Evolutionary conservation across 495 filamentous ascomycete species (phyloP), one percentile per base, ranked within the genome.

Genomic region (Talaromyces borbonicus): DNA sequence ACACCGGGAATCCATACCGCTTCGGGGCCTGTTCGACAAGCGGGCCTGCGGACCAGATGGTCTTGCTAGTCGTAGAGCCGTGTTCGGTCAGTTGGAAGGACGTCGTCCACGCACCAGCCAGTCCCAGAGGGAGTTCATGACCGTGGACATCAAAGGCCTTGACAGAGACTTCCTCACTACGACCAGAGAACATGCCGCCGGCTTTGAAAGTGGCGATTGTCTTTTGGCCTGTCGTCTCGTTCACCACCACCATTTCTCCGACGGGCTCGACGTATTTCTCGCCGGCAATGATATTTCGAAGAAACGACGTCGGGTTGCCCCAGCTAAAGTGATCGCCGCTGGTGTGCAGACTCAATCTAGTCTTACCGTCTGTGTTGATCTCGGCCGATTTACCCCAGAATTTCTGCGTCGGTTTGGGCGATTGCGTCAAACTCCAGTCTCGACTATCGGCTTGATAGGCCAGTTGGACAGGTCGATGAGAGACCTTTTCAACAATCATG

Each of bases 311-410:
- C 9, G 89, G 84, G 5, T 81, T 72, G 19, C 73, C 80, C 84
- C 87, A 97, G 57, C 79, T 85, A 65, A 84, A 98, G 46, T 74
- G 71, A 53, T 96, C 90, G 36, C 82, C 79, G 0, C 62, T 77
- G 9, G 70, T 68, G 54, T 88, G 84, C 19, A 95, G 63, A 27
- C 70, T 74, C 26, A 97, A 67, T 16, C 88, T 77, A 8, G 84
- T 80, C 16, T 87, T 83, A 8, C 92, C 92, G 33, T 95, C 90
- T 0, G 89, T 97, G 37, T 80, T 87, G 48, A 98, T 75, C 63
- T 98, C 92, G 14, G 85, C 85, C 45, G 81, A 87, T 65, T 98
- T 98, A 36, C 92, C 92, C 92, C 92, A 98, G 70, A 98, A 98
- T 52, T 97, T 96, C 57, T 98, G 92, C 7, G 80, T 81, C 2